A percentile compares a stretch with the other conserved stretches of the same genome.
Conservation (phyloP, 2,329 filamentous ascomycete species). For the Aspergillus texensis region DNA sequence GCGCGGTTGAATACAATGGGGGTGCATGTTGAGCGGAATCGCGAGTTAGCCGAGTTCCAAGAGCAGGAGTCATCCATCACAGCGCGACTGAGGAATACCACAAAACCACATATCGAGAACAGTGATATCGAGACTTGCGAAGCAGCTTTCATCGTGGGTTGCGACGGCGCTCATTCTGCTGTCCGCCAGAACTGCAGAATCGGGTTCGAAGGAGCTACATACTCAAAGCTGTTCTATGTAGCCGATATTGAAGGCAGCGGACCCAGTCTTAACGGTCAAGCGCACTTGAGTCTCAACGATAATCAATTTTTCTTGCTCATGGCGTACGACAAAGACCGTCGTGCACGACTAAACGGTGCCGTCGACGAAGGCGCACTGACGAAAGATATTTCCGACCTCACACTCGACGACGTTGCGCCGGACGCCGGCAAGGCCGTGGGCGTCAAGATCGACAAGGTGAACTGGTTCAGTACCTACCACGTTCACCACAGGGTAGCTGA, state of each 20-base stretch:
- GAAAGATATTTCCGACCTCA: slow-evolving; percentile 25
- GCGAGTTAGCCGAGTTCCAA: slow-evolving; percentile 28
- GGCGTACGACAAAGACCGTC: slow-evolving; percentile 26
- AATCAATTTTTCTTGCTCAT: slow-evolving; percentile 42
- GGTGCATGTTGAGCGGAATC: slow-evolving; percentile 31
- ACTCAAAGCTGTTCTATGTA: slow-evolving; percentile 50
- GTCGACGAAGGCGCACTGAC: slow-evolving; percentile 22
- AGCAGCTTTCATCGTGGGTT: slow-evolving; percentile 52
- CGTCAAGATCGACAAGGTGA: slow-evolving; percentile 31
- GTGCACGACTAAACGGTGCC: slow-evolving; percentile 31
- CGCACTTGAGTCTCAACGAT: slow-evolving; percentile 36
- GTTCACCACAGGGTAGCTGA: slow-evolving; percentile 49
- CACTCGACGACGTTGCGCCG: slow-evolving; percentile 34
- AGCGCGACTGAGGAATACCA: slow-evolving; percentile 21
- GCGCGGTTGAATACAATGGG: slow-evolving; percentile 28
- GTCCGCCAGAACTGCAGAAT: slow-evolving; percentile 48
- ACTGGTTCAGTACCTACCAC: slow-evolving; percentile 50
- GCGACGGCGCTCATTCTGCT: slow-evolving; percentile 56
- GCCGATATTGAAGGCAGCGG: slow-evolving; percentile 44
- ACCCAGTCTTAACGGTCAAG: slow-evolving; percentile 34
- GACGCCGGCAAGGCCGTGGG: slow-evolving; percentile 24
- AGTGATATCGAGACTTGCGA: slow-evolving; percentile 31
- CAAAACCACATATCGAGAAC: not conserved
- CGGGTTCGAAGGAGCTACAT: slow-evolving; percentile 47
- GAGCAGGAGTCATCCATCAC: slow-evolving; percentile 26